Percentiles rank a stretch among this genome's conserved stretches.
Conservation (phyloP, 306 rosid genomes). For the Boehmeria nivea region DNA sequence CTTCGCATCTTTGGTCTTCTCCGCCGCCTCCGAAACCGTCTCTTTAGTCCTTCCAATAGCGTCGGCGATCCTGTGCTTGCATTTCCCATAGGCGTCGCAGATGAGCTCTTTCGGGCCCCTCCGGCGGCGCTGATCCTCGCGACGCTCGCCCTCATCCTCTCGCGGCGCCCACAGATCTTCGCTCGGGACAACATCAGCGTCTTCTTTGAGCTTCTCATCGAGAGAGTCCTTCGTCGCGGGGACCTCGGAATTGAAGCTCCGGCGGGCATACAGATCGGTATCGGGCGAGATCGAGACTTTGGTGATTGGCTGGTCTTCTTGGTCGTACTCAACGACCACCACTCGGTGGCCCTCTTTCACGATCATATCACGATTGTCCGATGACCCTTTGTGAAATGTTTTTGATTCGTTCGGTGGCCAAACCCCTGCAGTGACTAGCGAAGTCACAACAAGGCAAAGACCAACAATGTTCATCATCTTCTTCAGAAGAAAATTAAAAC, state of each 20-base stretch:
- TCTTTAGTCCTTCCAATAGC: constrained; percentile 47
- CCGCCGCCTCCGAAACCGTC: constrained; percentile 11
- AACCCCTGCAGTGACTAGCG: constrained; percentile 47
- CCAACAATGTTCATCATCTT: constrained; percentile 59
- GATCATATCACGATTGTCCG: constrained; percentile 27
- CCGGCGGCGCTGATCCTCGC: neutral
- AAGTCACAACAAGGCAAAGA: constrained; percentile 39
- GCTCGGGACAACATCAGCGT: constrained; percentile 31
- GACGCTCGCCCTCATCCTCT: constrained; percentile 33
- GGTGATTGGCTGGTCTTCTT: constrained; percentile 48
- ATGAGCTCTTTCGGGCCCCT: constrained; percentile 42
- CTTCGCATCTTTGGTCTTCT: constrained; percentile 4
- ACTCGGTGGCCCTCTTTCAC: constrained; percentile 59
- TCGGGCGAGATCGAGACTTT: constrained; percentile 57
- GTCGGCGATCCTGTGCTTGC: constrained; percentile 45
- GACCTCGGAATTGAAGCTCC: neutral
- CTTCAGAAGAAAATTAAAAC: neutral
- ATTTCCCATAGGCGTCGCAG: constrained; percentile 61
- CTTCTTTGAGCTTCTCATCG: constrained; percentile 29
- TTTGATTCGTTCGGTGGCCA: constrained; percentile 39
- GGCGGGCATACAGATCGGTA: neutral
- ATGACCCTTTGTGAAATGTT: constrained; percentile 12
- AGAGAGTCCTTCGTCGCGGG: neutral
- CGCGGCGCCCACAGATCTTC: neutral
- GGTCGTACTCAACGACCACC: constrained; percentile 64